Evolutionary conservation across 768 basidiomycete species (phyloP), one percentile per base, ranked within the genome.

Genomic region (Kwoniella mangroviensis): DNA sequence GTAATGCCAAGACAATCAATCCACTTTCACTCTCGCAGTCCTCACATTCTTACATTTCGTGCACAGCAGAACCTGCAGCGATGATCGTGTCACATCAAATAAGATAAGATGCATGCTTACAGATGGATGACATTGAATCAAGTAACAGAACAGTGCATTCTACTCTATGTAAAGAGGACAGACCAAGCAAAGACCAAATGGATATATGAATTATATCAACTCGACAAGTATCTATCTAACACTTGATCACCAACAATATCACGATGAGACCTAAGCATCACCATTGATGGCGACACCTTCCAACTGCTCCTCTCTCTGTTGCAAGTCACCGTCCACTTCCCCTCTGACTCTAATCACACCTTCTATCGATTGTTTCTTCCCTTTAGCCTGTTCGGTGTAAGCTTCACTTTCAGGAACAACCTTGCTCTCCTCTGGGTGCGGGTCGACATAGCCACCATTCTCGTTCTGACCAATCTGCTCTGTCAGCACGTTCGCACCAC

Each of bases 391-490:
- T 40, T 77, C 73, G 26, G 80, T 81, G 42, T 77, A 79, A 11
- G 74, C 76, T 43, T 82, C 82, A 21, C 64, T 61, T 5, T 76
- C 79, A 15, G 81, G 78, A 6, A 82, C 79, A 59, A 80, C 73
- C 70, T 78, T 82, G 26, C 78, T 73, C 10, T 71, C 71, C 61
- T 81, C 78, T 0, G 83, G 83, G 65, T 84, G 83, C 49, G 83
- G 83, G 21, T 76, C 73, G 2, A 65, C 67, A 68, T 81, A 86
- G 57, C 73, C 74, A 9, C 58, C 58, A 26, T 82, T 81, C 54
- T 86, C 75, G 83, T 96, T 95, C n/a, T 84, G 78, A 59, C 85
- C 85, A 26, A 94, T 76, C 80, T 97, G 92, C 78, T 91, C 90
- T 41, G 88, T 85, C 4, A 98, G 87, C 0, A 89, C 87, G 3